Evolutionary conservation across 345 rosid genomes (phyloP), one percentile per base, ranked within the genome.

Genomic region (Brassica juncea): DNA sequence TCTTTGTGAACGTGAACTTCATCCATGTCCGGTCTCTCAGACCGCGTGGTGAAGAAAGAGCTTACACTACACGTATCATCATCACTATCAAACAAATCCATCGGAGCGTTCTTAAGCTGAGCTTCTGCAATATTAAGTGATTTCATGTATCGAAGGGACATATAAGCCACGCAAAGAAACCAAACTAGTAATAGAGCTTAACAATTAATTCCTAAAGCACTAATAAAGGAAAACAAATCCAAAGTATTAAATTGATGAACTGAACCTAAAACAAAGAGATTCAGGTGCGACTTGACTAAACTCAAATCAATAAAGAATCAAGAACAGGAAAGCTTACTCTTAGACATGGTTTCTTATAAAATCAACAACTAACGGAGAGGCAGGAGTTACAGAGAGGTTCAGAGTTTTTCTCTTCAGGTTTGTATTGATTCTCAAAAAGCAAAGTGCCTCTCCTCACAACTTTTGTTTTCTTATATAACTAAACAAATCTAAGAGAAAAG

Each of bases 41-140:
- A 91, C 27, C 70, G 84, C 79, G 77, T 65, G 39, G 91, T 89
- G 64, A 94, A 90, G 47, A 90, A 78, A 64, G 98, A 91, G 78
- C 93, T 90, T 37, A 82, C 86, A 80, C 97, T 92, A 80, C 93
- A 85, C 65, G 81, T 77, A 84, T 93, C 99, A 73, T 95, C 96
- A 42, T 92, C 97, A 55, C 88, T 88, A 61, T 88, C 98, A 83
- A 89, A 81, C 86, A 23, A 67, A 67, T 67, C 57, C 27, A 86
- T 83, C 2, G 80, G 63, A 0, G 85, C 28, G 44, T 11, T 77
- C 74, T 66, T 82, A 61, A 61, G 81, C 27, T 61, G 77, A 39
- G 75, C 54, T 77, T 62, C 83, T 81, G 73, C n/a, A 1, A 70
- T 16, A 15, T 49, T 12, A 12, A 23, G n/a, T 71, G 28, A 76